Percentiles rank a stretch among this genome's conserved stretches.
These are phyloP conservation scores for Mycothermus thermophilus DNA, from an alignment of 495 filamentous ascomycete genomes.

Conservation along the genomic window DNA sequence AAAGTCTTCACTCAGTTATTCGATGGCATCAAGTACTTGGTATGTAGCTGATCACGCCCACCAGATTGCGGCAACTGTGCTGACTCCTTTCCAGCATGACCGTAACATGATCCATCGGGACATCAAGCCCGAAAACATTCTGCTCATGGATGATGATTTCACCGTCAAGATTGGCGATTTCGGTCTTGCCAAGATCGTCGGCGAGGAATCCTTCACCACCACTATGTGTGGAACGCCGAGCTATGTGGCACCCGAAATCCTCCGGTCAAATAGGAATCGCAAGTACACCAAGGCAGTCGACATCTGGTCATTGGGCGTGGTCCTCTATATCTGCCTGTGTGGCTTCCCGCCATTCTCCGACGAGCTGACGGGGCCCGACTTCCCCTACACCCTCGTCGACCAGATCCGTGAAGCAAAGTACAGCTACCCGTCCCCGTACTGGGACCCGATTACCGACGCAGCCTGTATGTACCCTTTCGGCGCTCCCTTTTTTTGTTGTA, in stretches of 20 bases:
- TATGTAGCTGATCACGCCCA: too few species aligned
- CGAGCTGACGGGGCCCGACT: conserved; percentile 69
- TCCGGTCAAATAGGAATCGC: conserved; percentile 60
- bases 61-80: too few species aligned
- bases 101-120: conserved; percentile 96
- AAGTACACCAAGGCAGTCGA: conserved; percentile 93
- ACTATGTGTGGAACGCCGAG: conserved; percentile 94
- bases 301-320: conserved; percentile 93
- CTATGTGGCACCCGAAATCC: conserved; percentile 92
- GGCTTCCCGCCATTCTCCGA: conserved; percentile 97
- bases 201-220: conserved; percentile 95
- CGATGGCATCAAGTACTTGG: conserved; percentile 86
- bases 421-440: conserved; percentile 94
- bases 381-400: conserved; percentile 73
- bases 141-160: conserved; percentile 69
- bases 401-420: conserved; percentile 81
- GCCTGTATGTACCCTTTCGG: conserved; percentile 35
- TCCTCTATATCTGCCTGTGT: conserved; percentile 97
- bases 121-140: conserved; percentile 97
- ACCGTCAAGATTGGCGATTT: conserved; percentile 93
- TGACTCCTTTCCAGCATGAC: conserved; percentile 63
- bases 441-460: conserved; percentile 82
- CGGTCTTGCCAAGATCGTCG: conserved; percentile 95
- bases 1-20: conserved; percentile 87
- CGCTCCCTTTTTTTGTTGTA: not conserved